A percentile compares a stretch with the other conserved stretches of the same genome.
Conservation (phyloP, 208 protist genomes). For the Crithidia expoeki region DNA sequence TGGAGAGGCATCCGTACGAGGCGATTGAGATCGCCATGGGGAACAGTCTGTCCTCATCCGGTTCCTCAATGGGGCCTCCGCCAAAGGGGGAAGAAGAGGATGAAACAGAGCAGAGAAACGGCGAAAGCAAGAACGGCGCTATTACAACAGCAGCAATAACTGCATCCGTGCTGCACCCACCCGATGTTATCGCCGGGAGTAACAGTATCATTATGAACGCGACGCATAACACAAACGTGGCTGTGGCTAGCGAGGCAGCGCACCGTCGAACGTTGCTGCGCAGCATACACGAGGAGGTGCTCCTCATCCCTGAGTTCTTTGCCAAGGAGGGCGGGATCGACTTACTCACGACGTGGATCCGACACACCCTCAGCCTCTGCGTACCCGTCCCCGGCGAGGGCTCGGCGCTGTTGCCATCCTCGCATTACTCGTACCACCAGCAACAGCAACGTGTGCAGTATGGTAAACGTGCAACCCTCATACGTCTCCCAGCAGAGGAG, state of each 20-base stretch:
- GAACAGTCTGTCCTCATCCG: constrained; percentile 18
- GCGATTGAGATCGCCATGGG: constrained; percentile 3
- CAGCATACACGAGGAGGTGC: constrained; percentile 16
- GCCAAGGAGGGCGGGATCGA: constrained; percentile 26
- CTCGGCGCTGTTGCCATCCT: not conserved
- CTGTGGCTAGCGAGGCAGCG: not conserved
- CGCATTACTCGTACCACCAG: not conserved
- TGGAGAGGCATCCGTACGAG: not conserved
- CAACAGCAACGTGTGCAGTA: not conserved
- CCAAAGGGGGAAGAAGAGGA: not conserved
- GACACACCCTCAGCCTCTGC: constrained; percentile 26
- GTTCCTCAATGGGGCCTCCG: constrained; percentile 28
- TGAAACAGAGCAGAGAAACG: not conserved
- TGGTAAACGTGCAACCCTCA: not conserved
- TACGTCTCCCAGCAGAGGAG: constrained; percentile 9
- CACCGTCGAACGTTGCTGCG: constrained; percentile 12
- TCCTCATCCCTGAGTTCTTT: constrained; percentile 31
- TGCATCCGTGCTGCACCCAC: not conserved
- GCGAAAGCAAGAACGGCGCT: not conserved
- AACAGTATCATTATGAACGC: not conserved
- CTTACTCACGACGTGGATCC: constrained; percentile 29
- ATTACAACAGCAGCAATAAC: not conserved
- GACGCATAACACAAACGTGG: not conserved
- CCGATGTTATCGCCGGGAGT: not conserved
- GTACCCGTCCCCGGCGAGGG: not conserved